phyloP scores from a whole-genome alignment of 257 asterid species.

The Solanum tarapatanum region DNA sequence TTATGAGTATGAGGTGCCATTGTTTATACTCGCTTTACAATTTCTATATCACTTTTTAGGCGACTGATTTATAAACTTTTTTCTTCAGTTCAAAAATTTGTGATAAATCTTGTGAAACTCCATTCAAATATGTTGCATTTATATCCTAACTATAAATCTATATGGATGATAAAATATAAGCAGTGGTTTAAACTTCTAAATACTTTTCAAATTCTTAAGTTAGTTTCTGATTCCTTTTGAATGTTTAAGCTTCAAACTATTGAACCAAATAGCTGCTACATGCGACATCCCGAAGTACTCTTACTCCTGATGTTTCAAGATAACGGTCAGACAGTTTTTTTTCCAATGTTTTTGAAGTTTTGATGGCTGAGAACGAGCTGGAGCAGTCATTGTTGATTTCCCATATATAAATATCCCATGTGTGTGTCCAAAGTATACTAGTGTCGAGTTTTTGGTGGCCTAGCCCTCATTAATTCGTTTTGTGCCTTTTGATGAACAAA shows the following conservation, averaged over 20 bases:
- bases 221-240: background rate
- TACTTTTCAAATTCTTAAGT: background rate
- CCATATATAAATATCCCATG: background rate
- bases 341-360: background rate
- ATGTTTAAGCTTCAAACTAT: conserved; percentile 64
- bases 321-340: background rate
- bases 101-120: background rate
- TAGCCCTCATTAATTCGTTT: background rate
- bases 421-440: background rate
- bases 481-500: conserved; percentile 6
- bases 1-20: background rate
- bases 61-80: background rate
- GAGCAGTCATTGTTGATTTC: background rate
- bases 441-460: background rate
- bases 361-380: too few relatives aligned
- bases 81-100: background rate
- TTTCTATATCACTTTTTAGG: background rate
- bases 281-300: conserved; percentile 88
- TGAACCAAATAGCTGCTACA: conserved; percentile 84
- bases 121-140: background rate
- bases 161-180: background rate
- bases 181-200: background rate
- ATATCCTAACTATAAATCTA: background rate
- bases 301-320: conserved; percentile 39
- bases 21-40: background rate